A percentile compares a stretch with the other conserved stretches of the same genome.
These are phyloP conservation scores for Butyriboletus appendiculatus DNA, from an alignment of 1,284 basidiomycete genomes.

Conservation along the genomic window DNA sequence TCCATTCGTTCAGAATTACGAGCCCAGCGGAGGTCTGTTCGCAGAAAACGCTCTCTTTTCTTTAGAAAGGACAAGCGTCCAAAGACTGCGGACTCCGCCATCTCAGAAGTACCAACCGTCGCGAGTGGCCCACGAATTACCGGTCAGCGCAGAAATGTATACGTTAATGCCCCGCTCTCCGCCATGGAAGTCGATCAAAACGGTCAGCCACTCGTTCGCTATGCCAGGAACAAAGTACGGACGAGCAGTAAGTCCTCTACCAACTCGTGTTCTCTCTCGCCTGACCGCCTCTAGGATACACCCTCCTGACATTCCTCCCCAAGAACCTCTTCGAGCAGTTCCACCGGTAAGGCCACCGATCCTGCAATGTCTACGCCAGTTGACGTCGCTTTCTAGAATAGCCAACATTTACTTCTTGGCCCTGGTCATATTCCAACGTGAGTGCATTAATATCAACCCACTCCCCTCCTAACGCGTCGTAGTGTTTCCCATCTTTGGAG, in stretches of 20 bases:
- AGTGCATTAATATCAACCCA: conserved; percentile 14
- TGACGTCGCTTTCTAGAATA: conserved; percentile 48
- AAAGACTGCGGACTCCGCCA: conserved; percentile 35
- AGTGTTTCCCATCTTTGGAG: conserved; percentile 93
- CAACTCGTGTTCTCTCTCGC: neutral
- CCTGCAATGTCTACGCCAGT: too few relatives aligned
- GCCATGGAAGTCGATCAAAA: conserved; percentile 64
- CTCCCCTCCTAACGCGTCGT: conserved; percentile 9
- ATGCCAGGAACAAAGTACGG: conserved; percentile 92
- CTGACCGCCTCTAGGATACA: conserved; percentile 65
- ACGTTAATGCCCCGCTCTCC: conserved; percentile 73
- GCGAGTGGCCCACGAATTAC: conserved; percentile 37
- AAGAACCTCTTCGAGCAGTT: conserved; percentile 94
- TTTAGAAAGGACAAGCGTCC: conserved; percentile 55
- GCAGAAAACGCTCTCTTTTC: conserved; percentile 58
- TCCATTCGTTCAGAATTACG: conserved; percentile 77
- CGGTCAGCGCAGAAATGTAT: conserved; percentile 72
- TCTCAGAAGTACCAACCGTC: conserved; percentile 17
- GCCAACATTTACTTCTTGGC: conserved; percentile 94
- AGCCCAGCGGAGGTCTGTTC: conserved; percentile 59
- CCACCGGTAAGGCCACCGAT: conserved; percentile 54
- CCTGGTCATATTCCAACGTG: conserved; percentile 81
- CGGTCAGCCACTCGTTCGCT: conserved; percentile 79
- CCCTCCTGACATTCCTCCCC: conserved; percentile 89
- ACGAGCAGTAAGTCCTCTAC: conserved; percentile 75